Base-by-base conservation (phyloP, 202 grass and related monocot species). In the Setaria italica region DNA sequence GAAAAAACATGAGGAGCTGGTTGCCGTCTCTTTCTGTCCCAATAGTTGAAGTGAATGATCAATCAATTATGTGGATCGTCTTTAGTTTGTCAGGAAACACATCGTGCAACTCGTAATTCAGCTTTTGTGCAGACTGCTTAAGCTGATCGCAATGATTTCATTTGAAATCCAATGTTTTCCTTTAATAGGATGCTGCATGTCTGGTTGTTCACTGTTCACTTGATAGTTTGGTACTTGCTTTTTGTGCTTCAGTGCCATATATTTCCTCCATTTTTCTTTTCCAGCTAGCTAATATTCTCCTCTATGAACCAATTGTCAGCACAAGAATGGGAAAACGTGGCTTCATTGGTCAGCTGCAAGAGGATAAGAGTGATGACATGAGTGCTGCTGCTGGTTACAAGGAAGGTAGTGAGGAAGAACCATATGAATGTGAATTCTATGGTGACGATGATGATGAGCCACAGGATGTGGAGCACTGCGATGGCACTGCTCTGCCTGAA, bases 401-500 rank as follows among this genome's bases (percentile, higher is more conserved):
- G 20, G 90, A 88, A 62, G n/a, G 41, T 74, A 80, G 74, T n/a
- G 83, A 86, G 80, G 87, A 88, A 63, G 83, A 86, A 16, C 83
- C 87, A 54, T 85, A 71, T 69, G 87, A 92, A 72, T 49, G 74
- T 73, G 87, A 85, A 71, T 86, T 92, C 57, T 77, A 50, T 29
- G 65, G 50, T 65, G 81, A 87, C 25, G 76, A 80, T 56, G 59
- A 84, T n/a, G 62, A 80, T 43, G 89, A 77, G 15, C 42, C 43
- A 82, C 19, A 75, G 42, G 51, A 51, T 34, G 67, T 53, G 21
- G 67, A 88, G 13, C 81, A 39, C 14, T 81, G 49, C 2, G 5
- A 42, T 80, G 69, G 4, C 1, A 13, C 17, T 9, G 32, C 50
- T 68, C 32, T 64, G 34, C 58, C 73, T 50, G 69, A 84, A 70